Evolutionary conservation across 768 basidiomycete species (phyloP).

Genomic region (Rhodotorula kratochvilovae): DNA sequence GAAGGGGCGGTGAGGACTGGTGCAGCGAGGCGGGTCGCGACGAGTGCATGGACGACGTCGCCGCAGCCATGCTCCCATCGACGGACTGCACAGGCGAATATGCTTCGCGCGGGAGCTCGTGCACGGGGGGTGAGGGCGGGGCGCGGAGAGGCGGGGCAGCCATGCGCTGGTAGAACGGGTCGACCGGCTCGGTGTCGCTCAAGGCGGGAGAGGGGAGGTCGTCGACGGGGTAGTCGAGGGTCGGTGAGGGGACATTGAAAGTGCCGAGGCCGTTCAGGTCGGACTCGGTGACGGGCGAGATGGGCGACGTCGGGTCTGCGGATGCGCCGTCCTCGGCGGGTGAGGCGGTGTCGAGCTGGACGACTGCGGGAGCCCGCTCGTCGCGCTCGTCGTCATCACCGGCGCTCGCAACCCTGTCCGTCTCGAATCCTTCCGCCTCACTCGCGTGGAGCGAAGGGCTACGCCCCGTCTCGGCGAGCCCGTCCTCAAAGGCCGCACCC

Average conservation of each 20-base stretch:
- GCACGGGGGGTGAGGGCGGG: background rate
- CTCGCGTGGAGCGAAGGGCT: too few relatives aligned
- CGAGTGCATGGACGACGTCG: background rate
- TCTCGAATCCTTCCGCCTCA: too few relatives aligned
- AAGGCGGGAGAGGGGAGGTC: background rate
- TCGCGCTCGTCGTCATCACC: too few relatives aligned
- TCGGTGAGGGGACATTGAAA: background rate
- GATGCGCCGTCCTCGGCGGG: background rate
- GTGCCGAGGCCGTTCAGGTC: conserved; percentile 5
- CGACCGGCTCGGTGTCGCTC: conserved; percentile 24
- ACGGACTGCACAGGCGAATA: too few relatives aligned
- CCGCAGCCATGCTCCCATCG: too few relatives aligned
- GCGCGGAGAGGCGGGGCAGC: background rate
- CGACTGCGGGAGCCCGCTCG: background rate
- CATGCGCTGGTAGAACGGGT: conserved; percentile 16
- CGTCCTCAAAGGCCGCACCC: too few relatives aligned
- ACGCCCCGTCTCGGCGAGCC: too few relatives aligned
- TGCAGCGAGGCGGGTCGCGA: background rate
- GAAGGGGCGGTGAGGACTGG: background rate
- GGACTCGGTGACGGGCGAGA: conserved; percentile 7
- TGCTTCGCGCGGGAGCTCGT: background rate
- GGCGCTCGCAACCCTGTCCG: too few relatives aligned
- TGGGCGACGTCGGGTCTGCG: background rate
- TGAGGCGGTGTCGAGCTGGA: background rate
- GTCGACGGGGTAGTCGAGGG: background rate